Conservation (phyloP, 1,139 yeast genomes). For the Citeromyces hawaiiensis region DNA sequence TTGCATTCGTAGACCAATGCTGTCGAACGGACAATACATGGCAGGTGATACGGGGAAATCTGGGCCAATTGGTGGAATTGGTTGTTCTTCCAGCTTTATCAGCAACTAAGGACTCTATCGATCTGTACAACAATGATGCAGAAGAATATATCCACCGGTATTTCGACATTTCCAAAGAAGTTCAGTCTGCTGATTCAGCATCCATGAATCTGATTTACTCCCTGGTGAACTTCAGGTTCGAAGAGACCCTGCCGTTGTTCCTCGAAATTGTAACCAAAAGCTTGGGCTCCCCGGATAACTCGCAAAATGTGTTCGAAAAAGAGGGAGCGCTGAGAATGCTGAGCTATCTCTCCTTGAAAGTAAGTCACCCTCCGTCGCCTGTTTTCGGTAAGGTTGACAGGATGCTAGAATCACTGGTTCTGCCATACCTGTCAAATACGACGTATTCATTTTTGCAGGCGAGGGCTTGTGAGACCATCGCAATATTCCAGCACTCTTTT, state of each 20-base stretch:
- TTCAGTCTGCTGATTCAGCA: conserved; percentile 68
- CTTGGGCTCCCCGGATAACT: conserved; percentile 19
- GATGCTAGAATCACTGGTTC: conserved; percentile 27
- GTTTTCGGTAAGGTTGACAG: conserved; percentile 32
- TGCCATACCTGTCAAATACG: conserved; percentile 28
- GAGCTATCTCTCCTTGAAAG: conserved; percentile 29
- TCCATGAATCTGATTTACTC: conserved; percentile 61
- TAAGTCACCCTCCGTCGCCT: conserved; percentile 26
- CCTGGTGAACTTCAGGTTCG: conserved; percentile 32
- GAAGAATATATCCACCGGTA: conserved; percentile 62
- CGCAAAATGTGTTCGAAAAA: conserved; percentile 23
- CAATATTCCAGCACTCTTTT: conserved; percentile 28
- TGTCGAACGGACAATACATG: conserved; percentile 38
- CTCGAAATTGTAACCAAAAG: conserved; percentile 34
- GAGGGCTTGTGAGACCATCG: conserved; percentile 41
- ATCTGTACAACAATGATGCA: conserved; percentile 58
- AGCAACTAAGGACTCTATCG: conserved; percentile 40
- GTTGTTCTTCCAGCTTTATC: conserved; percentile 52
- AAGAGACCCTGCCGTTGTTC: conserved; percentile 25
- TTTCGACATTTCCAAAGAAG: conserved; percentile 59
- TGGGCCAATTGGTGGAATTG: conserved; percentile 44
- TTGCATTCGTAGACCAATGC: conserved; percentile 51
- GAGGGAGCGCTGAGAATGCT: conserved; percentile 41
- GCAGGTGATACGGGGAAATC: conserved; percentile 37
- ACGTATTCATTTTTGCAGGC: conserved; percentile 35